phyloP scores from a whole-genome alignment of 306 rosid genomes.

The Prinsepia uniflora region DNA sequence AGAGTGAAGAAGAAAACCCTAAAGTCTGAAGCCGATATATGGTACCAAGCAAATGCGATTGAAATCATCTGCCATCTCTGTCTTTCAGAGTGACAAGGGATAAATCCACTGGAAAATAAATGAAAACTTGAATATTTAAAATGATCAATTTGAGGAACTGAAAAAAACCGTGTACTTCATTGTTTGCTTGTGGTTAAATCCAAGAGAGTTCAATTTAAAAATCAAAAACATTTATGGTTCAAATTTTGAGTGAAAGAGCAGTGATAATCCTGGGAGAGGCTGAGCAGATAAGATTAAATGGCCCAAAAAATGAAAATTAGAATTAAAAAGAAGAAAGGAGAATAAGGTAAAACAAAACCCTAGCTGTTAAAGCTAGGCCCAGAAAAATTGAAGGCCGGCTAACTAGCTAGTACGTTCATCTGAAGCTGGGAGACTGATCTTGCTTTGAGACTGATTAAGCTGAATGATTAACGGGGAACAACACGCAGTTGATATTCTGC shows the following conservation, averaged over 20 bases:
- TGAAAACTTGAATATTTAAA: not conserved
- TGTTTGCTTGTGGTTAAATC: not conserved
- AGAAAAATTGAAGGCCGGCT: too few relatives aligned
- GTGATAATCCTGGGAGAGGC: not conserved
- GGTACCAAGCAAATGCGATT: not conserved
- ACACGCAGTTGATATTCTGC: not conserved
- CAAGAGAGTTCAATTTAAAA: not conserved
- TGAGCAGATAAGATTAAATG: not conserved
- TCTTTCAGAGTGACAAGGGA: not conserved
- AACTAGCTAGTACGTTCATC: too few relatives aligned
- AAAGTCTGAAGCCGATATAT: not conserved
- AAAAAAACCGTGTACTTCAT: not conserved
- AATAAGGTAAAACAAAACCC: conserved; percentile 15
- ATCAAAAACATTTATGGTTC: not conserved
- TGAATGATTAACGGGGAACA: not conserved
- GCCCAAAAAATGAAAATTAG: not conserved
- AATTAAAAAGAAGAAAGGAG: not conserved
- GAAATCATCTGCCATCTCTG: conserved; percentile 1
- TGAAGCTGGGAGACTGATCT: too few relatives aligned
- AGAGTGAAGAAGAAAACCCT: conserved; percentile 23
- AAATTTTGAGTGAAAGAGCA: not conserved
- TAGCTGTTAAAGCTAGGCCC: conserved; percentile 9
- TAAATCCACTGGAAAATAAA: not conserved
- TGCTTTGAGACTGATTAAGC: not conserved
- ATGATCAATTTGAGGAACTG: not conserved